Evolutionary conservation across 331 rosid species (phyloP), one percentile per base, ranked within the genome.

Genomic region (Erythrophleum ivorense): DNA sequence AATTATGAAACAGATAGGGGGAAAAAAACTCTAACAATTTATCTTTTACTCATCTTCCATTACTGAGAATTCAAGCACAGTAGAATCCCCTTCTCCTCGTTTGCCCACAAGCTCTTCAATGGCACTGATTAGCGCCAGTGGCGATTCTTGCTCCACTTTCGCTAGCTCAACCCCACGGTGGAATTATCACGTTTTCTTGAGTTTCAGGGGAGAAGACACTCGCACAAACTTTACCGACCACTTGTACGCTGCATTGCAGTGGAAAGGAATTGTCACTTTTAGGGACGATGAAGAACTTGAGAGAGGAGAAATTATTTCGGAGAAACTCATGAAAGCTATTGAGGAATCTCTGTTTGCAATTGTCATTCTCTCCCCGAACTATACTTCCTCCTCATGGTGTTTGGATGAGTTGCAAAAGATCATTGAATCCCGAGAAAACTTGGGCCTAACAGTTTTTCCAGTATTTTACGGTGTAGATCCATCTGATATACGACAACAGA

Each of bases 141-240:
- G 13, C 9, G 33, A 2, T 7, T 57, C 63, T 57, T 57, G 13
- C 33, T 57, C 3, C 63, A 6, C 63, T 21, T 9, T 24, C 12
- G 2, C 31, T 5, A 57, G 1, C n/a, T 55, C 62, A 55, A 0
- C 8, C 31, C 62, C 3, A n/a, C 3, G 31, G 29, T 24, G 3
- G 12, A 45, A 21, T 46, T 70, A 45, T 6, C 40, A 70, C 40
- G 75, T 46, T 5, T 70, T 70, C 57, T 45, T 70, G 75, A 70
- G 73, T 43, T 68, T 68, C 54, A 68, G 73, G 12, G 73, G 75
- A 24, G 40, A 70, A 21, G 75, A 70, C 40, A 46, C 75, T 21
- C 57, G 75, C 57, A 21, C 0, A 12, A 46, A 24, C 19, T 70
- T 70, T 9, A 46, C 75, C 2, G 57, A 45, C 3, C 75, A 70